These are phyloP conservation scores for Xylaria sp. DNA, from an alignment of 2,329 filamentous ascomycete genomes.

Conservation along the genomic window DNA sequence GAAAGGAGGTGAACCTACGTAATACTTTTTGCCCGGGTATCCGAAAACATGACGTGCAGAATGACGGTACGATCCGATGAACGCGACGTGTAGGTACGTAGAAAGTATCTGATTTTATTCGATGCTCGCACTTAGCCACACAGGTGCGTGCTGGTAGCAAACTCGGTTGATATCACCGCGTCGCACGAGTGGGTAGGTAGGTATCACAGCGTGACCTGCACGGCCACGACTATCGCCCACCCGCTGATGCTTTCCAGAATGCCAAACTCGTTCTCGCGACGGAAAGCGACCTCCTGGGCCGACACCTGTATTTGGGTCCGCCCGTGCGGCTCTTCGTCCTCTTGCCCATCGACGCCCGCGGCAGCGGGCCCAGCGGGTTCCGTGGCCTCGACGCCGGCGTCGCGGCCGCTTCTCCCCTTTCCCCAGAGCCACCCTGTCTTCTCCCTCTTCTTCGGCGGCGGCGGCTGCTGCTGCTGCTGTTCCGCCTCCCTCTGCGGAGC, in stretches of 20 bases:
- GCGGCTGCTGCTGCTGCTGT: conserved; percentile 30
- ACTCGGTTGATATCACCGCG: too few species aligned
- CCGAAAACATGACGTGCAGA: too few species aligned
- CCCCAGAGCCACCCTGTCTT: conserved; percentile 41
- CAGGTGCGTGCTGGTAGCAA: too few species aligned
- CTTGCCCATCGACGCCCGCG: neutral
- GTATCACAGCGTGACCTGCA: conserved; percentile 35
- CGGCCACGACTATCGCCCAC: conserved; percentile 51
- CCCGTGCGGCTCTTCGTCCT: conserved; percentile 22
- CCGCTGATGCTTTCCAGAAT: conserved; percentile 55
- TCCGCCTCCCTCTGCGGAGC: conserved; percentile 37
- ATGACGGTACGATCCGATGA: too few species aligned
- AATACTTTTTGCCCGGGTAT: too few species aligned
- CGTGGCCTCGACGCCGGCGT: neutral
- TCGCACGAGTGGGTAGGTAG: too few species aligned
- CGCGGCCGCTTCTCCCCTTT: conserved; percentile 9
- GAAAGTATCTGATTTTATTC: too few species aligned
- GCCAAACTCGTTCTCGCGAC: conserved; percentile 54
- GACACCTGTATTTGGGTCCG: conserved; percentile 44
- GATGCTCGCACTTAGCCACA: too few species aligned
- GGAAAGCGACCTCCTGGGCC: conserved; percentile 53
- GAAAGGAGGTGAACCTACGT: too few species aligned
- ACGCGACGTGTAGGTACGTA: too few species aligned
- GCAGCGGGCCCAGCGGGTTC: conserved; percentile 3
- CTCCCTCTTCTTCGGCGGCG: conserved; percentile 37